Percentiles rank a stretch among this genome's conserved stretches.
These are phyloP conservation scores for Boletus huronensis DNA, from an alignment of 768 basidiomycete genomes.

Conservation along the genomic window DNA sequence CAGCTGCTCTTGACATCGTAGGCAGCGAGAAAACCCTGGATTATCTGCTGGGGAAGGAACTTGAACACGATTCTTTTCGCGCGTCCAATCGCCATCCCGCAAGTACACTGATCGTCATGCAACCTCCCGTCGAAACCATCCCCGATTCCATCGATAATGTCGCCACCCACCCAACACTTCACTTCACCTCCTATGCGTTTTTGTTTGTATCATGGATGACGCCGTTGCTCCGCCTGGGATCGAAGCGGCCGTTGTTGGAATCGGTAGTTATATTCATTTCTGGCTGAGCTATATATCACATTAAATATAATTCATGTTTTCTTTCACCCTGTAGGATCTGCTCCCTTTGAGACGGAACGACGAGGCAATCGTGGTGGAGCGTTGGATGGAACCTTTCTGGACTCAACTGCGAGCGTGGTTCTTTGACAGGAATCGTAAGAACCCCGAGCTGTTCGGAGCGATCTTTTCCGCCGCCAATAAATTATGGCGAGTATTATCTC, in stretches of 20 bases:
- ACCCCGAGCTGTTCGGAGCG: conserved; percentile 16
- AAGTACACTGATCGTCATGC: conserved; percentile 24
- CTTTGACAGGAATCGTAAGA: conserved; percentile 13
- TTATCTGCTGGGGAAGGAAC: conserved; percentile 1
- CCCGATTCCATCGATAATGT: conserved; percentile 17
- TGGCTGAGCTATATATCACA: conserved; percentile 20
- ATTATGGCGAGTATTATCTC: conserved; percentile 13
- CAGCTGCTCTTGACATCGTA: background rate
- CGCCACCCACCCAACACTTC: conserved; percentile 20
- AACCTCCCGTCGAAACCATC: conserved; percentile 18
- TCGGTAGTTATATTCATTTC: conserved; percentile 29
- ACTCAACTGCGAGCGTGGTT: conserved; percentile 16
- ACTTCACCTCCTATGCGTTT: conserved; percentile 12
- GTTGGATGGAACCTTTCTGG: conserved; percentile 26
- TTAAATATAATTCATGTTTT: conserved; percentile 15
- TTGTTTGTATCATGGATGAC: conserved; percentile 28
- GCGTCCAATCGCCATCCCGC: conserved; percentile 4
- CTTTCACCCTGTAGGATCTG: conserved; percentile 18
- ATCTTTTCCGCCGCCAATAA: conserved; percentile 16
- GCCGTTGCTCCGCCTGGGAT: conserved; percentile 23
- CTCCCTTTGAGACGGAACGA: conserved; percentile 26
- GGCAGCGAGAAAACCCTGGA: background rate
- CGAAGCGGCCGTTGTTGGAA: conserved; percentile 29
- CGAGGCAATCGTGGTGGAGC: conserved; percentile 23
- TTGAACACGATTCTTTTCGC: background rate